Evolutionary conservation across 495 filamentous ascomycete species (phyloP).

Genomic region (Chaetomium fimeti): DNA sequence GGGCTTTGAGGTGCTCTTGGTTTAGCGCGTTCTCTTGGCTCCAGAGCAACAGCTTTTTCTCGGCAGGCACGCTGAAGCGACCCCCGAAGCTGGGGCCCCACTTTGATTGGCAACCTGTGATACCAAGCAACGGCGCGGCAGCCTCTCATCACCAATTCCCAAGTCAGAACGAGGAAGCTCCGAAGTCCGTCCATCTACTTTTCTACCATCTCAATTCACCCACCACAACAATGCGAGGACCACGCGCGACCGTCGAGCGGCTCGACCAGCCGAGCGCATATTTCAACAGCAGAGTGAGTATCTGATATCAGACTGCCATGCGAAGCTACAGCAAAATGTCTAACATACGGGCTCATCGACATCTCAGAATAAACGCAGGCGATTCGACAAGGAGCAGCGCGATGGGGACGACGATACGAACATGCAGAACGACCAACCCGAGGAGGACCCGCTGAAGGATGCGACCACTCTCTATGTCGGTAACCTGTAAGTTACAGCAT

Average conservation of each 20-base stretch:
- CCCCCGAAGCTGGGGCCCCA: background rate
- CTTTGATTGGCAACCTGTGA: background rate
- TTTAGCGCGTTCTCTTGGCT: conserved; percentile 18
- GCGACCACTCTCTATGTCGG: conserved; percentile 96
- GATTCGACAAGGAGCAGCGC: conserved; percentile 59
- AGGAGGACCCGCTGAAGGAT: conserved; percentile 70
- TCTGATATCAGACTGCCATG: background rate
- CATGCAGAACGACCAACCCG: conserved; percentile 51
- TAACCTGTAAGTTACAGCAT: conserved; percentile 67
- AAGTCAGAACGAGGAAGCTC: background rate
- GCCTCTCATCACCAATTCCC: background rate
- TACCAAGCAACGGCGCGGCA: conserved; percentile 1
- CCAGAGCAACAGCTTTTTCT: conserved; percentile 16
- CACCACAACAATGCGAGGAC: conserved; percentile 26
- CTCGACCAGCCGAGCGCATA: conserved; percentile 90
- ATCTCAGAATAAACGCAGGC: conserved; percentile 60
- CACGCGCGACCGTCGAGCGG: conserved; percentile 71
- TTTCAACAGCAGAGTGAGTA: conserved; percentile 68
- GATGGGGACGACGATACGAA: conserved; percentile 53
- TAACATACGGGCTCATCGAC: background rate
- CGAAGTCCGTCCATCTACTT: conserved; percentile 8
- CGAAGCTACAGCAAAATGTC: background rate
- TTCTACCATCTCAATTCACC: conserved; percentile 11
- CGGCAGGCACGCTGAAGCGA: conserved; percentile 14
- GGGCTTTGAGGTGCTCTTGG: background rate